These are phyloP conservation scores for Inonotus hispidus DNA, from an alignment of 1,284 basidiomycete genomes.

Conservation along the genomic window DNA sequence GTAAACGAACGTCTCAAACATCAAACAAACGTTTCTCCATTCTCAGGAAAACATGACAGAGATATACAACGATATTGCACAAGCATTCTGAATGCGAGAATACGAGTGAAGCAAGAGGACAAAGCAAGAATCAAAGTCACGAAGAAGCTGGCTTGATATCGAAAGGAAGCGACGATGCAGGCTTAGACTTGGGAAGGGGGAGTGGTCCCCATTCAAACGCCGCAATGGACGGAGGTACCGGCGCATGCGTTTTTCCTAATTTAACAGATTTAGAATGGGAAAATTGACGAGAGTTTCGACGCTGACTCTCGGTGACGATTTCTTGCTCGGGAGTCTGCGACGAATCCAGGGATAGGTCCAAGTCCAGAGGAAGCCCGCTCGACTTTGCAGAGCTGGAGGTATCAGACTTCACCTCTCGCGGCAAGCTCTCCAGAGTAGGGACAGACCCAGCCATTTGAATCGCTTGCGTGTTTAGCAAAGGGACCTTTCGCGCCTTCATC, in stretches of 20 bases:
- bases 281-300: constrained; percentile 8
- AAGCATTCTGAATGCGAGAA: too few relatives aligned
- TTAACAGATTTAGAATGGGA: constrained; percentile 18
- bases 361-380: neutral
- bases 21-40: too few relatives aligned
- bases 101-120: too few relatives aligned
- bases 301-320: neutral
- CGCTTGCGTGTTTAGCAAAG: constrained; percentile 57
- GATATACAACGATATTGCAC: too few relatives aligned
- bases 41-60: too few relatives aligned
- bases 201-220: constrained; percentile 26
- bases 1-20: too few relatives aligned
- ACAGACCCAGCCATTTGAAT: constrained; percentile 35
- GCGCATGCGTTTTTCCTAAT: constrained; percentile 11
- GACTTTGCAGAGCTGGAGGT: neutral
- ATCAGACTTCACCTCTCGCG: neutral
- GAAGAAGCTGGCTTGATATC: constrained; percentile 15
- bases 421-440: constrained; percentile 35
- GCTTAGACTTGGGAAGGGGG: constrained; percentile 16
- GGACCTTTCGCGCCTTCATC: constrained; percentile 53
- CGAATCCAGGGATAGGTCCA: neutral
- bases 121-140: neutral
- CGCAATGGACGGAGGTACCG: constrained; percentile 3
- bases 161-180: constrained; percentile 18
- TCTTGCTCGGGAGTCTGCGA: neutral